Evolutionary conservation across 495 filamentous ascomycete species (phyloP), one percentile per base, ranked within the genome.

Genomic region (Xylaria castorea): DNA sequence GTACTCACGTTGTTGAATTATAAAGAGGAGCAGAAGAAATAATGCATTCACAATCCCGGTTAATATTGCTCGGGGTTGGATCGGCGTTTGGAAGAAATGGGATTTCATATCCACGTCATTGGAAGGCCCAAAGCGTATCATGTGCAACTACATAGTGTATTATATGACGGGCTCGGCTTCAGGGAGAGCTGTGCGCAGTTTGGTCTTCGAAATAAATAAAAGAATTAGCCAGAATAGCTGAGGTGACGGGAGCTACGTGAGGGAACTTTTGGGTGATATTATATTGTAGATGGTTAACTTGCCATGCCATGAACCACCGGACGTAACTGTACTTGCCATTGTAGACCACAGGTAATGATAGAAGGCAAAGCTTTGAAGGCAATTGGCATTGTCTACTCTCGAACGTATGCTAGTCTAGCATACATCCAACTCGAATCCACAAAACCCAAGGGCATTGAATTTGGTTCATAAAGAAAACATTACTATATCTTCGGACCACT

Each of bases 61-160:
- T 71, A 53, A 65, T 62, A 53, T 65, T 65, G 48, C 46, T 65
- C 69, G 69, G 69, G 69, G 48, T 71, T 71, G 57, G 27, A 71
- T 65, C 69, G 69, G 69, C 69, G 69, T 71, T 71, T 55, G 61
- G 69, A 71, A 70, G 62, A 64, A 71, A 42, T 32, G 48, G 69
- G 38, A 62, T 71, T 50, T 65, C 69, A 65, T 57, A 42, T 60
- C 51, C 38, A 30, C 66, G 25, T 60, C 53, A 46, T 65, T 27
- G 69, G 48, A 65, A 71, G 69, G 69, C 51, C 46, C 30, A 55
- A 63, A 68, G 61, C 34, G 69, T 60, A 57, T 57, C 46, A 27
- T 65, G 48, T 71, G 60, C 60, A 71, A 71, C 60, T 53, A 62
- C 61, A 71, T 65, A 55, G 32, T 71, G 69, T 71, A 71, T 71